These are phyloP conservation scores for Aphanomyces astaci DNA, from an alignment of 352 stramenopile species.

Conservation along the genomic window DNA sequence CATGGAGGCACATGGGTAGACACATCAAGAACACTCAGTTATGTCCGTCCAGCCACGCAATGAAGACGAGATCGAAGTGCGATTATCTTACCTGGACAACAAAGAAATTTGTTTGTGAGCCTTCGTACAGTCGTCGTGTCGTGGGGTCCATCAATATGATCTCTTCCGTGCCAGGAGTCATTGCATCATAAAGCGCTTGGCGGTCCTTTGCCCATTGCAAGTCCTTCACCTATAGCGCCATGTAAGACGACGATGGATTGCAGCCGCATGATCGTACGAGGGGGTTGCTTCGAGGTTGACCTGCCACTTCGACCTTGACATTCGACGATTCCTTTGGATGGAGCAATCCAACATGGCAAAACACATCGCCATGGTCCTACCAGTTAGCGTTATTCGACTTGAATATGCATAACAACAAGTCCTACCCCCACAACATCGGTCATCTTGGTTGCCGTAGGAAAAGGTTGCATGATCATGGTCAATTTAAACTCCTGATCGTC, in stretches of 20 bases:
- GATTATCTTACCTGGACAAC: constrained; percentile 29
- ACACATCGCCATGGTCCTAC: constrained; percentile 38
- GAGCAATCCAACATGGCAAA: constrained; percentile 69
- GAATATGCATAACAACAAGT: neutral
- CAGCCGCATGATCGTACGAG: too few relatives aligned
- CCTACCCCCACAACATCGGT: constrained; percentile 1
- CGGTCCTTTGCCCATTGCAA: constrained; percentile 67
- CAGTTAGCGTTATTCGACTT: constrained; percentile 24
- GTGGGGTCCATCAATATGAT: constrained; percentile 76
- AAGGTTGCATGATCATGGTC: constrained; percentile 57
- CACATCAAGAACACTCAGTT: too few relatives aligned
- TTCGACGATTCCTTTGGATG: constrained; percentile 43
- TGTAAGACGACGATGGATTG: too few relatives aligned
- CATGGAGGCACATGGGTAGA: too few relatives aligned
- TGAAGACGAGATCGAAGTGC: too few relatives aligned
- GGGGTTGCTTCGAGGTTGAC: constrained; percentile 63
- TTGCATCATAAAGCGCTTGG: constrained; percentile 62
- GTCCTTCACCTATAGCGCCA: constrained; percentile 47
- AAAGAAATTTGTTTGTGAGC: constrained; percentile 83
- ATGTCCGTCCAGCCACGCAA: too few relatives aligned
- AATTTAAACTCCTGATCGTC: constrained; percentile 74
- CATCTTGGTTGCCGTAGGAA: neutral
- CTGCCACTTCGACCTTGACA: constrained; percentile 65
- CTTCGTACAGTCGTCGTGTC: constrained; percentile 51
- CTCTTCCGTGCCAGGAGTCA: constrained; percentile 61